Base-by-base conservation (phyloP, 805 yeast genomes). In the Metschnikowia drakensbergensis region DNA sequence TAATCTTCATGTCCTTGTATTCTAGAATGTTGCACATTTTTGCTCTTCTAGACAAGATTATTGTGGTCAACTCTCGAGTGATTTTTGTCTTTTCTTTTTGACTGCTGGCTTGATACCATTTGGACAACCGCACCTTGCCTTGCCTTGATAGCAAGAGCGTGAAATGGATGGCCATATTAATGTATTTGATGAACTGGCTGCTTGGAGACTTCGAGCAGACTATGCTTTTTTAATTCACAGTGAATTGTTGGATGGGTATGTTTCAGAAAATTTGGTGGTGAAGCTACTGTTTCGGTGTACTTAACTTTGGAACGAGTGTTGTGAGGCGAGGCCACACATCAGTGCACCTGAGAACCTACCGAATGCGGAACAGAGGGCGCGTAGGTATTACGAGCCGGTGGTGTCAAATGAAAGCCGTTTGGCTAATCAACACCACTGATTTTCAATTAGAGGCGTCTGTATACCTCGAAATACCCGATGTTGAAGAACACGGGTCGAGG, bases 1-100 rank as follows among this genome's bases (percentile, higher is more conserved):
- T 88, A 11, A 95, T 81, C 66, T 92, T 94, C 49, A 83, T 76
- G 62, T 84, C 92, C 54, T 83, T 83, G 64, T 88, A 87, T 64
- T 91, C 98, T 41, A 91, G 71, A 47, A 91, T 90, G 65, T 90
- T 92, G 69, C 98, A 91, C 98, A 94, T 92, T 67, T 88, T 90
- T 29, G 96, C 86, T 51, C 95, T 80, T 53, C 99, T 77, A 9
- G 89, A 76, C 39, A 95, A 79, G 26, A 94, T 88, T 36, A 89
- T 70, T 3, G 97, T 89, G 6, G 96, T 84, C 48, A 94, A 76
- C 59, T 94, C 98, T 58, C 88, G 80, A 45, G 87, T 83, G 49
- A 90, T 82, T 67, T 87, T 86, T 45, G 84, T 75, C 69, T 91
- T 90, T 57, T 90, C 97, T 63, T 88, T 89, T 58, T 85, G 86